Evolutionary conservation across 2,329 filamentous ascomycete species (phyloP).

Genomic region (Aureobasidium sp.): DNA sequence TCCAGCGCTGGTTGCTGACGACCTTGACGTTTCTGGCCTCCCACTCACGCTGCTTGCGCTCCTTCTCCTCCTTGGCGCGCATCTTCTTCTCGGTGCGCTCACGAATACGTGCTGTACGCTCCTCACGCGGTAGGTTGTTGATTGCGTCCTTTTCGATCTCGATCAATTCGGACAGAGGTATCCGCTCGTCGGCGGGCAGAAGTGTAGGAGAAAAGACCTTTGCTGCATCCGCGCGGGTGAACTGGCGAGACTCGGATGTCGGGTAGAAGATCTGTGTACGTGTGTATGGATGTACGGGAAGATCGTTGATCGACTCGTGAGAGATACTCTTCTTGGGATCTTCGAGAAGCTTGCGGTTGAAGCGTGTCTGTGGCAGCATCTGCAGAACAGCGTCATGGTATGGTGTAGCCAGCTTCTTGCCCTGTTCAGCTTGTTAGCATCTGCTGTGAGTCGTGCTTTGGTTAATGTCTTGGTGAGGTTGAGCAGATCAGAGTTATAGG

Average conservation of each 20-base stretch:
- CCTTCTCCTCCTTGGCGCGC: conserved; percentile 33
- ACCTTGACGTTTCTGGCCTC: conserved; percentile 36
- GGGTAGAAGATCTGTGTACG: conserved; percentile 55
- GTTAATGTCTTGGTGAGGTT: conserved; percentile 13
- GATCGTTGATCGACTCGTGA: conserved; percentile 59
- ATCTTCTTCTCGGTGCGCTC: conserved; percentile 30
- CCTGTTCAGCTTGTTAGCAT: conserved; percentile 43
- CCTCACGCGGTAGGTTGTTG: conserved; percentile 30
- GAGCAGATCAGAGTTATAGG: conserved; percentile 56
- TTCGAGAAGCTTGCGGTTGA: conserved; percentile 33
- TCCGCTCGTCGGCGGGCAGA: conserved; percentile 55
- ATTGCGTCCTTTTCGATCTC: conserved; percentile 40
- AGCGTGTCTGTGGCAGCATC: conserved; percentile 70
- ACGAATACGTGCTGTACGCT: conserved; percentile 40
- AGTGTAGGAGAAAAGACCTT: conserved; percentile 53
- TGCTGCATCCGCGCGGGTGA: conserved; percentile 59
- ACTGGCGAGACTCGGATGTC: conserved; percentile 55
- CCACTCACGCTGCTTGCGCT: conserved; percentile 38
- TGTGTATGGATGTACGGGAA: conserved; percentile 51
- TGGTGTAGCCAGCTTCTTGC: conserved; percentile 65
- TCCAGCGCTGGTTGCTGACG: conserved; percentile 47
- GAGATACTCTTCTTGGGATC: conserved; percentile 19
- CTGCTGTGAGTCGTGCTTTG: not conserved
- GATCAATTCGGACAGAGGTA: conserved; percentile 56
- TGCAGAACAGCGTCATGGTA: conserved; percentile 68